Percentiles rank a stretch among this genome's conserved stretches.
Evolutionary conservation across 345 rosid genomes (phyloP).

Genomic region (Hibiscus trionum): DNA sequence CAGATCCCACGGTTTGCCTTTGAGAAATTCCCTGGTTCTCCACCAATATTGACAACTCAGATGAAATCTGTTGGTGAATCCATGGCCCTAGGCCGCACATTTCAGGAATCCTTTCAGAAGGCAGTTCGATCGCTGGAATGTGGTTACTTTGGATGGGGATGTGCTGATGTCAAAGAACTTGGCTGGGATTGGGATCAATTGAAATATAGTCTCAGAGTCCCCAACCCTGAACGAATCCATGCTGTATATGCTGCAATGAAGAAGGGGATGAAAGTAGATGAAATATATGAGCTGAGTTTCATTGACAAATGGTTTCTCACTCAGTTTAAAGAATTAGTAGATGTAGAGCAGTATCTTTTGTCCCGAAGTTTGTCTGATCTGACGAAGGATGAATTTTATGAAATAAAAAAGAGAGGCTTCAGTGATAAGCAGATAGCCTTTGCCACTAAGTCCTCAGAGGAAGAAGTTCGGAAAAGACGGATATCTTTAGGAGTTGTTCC

Average conservation of each 20-base stretch:
- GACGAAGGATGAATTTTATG: conserved; percentile 72
- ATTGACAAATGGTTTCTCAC: conserved; percentile 96
- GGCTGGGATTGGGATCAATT: conserved; percentile 88
- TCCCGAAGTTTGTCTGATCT: conserved; percentile 44
- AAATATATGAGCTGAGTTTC: conserved; percentile 64
- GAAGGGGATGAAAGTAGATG: conserved; percentile 89
- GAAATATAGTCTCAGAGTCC: conserved; percentile 81
- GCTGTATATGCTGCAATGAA: conserved; percentile 93
- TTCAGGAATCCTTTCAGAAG: conserved; percentile 98
- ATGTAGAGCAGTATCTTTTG: conserved; percentile 81
- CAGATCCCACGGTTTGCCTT: conserved; percentile 93
- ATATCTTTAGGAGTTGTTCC: conserved; percentile 70
- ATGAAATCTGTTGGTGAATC: conserved; percentile 98
- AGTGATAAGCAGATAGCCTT: conserved; percentile 95
- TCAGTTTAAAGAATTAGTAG: conserved; percentile 80
- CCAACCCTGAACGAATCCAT: conserved; percentile 78
- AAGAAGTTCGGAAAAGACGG: conserved; percentile 64
- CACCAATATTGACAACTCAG: conserved; percentile 79
- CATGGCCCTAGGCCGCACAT: conserved; percentile 91
- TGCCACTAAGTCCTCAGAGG: conserved; percentile 80
- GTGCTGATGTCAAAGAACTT: conserved; percentile 65
- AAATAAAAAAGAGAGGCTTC: conserved; percentile 51
- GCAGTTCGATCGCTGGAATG: conserved; percentile 78
- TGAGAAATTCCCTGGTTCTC: conserved; percentile 97
- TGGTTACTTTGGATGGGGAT: conserved; percentile 92